phyloP scores from a whole-genome alignment of 768 basidiomycete genomes.

The Boletus tomentosulus region DNA sequence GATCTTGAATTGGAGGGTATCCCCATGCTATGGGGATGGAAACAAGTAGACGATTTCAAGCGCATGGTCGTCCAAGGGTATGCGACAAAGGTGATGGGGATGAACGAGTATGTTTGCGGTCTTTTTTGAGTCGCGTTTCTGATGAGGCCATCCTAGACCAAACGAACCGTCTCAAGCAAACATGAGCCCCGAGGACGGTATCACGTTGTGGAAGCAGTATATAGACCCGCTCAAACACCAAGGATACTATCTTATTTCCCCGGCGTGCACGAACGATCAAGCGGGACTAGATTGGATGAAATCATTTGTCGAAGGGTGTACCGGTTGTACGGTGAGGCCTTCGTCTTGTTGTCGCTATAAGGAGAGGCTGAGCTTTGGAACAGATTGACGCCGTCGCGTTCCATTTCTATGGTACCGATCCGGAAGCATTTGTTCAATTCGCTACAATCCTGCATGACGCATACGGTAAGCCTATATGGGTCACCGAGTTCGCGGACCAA shows the following conservation, averaged over 20 bases:
- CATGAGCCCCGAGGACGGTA: slow-evolving; percentile 51
- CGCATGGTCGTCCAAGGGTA: slow-evolving; percentile 46
- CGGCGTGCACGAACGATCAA: slow-evolving; percentile 65
- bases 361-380: neutral
- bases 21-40: slow-evolving; percentile 72
- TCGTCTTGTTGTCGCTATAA: neutral
- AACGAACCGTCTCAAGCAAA: slow-evolving; percentile 64
- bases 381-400: slow-evolving; percentile 60
- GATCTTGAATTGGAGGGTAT: slow-evolving; percentile 49
- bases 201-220: slow-evolving; percentile 57
- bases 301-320: slow-evolving; percentile 51
- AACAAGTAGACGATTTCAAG: slow-evolving; percentile 47
- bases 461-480: slow-evolving; percentile 46
- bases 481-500: slow-evolving; percentile 74
- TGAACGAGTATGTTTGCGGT: slow-evolving; percentile 66
- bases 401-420: slow-evolving; percentile 67
- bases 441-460: slow-evolving; percentile 44
- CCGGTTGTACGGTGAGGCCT: slow-evolving; percentile 47
- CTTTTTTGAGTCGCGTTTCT: neutral
- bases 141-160: slow-evolving; percentile 45
- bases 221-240: slow-evolving; percentile 54
- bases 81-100: slow-evolving; percentile 54
- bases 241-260: slow-evolving; percentile 63
- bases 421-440: slow-evolving; percentile 49
- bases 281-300: slow-evolving; percentile 65